These are phyloP conservation scores for Leucocoprinus birnbaumii DNA, from an alignment of 768 basidiomycete genomes.

Conservation along the genomic window DNA sequence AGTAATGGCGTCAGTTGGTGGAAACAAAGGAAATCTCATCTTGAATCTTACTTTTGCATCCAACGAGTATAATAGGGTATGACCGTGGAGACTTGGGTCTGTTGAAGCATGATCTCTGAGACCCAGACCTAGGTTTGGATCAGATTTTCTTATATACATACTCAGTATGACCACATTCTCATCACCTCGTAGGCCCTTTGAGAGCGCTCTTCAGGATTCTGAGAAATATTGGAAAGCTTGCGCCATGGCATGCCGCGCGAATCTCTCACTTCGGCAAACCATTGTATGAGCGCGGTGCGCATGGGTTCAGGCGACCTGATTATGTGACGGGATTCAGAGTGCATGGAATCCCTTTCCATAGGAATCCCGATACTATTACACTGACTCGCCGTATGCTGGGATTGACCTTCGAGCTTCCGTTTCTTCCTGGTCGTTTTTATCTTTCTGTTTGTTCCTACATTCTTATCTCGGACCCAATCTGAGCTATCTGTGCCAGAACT, in stretches of 20 bases:
- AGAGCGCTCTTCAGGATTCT: constrained; percentile 56
- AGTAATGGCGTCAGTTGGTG: constrained; percentile 13
- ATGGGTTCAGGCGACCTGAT: constrained; percentile 38
- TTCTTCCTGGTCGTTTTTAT: neutral
- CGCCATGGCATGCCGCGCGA: constrained; percentile 91
- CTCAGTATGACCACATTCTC: neutral
- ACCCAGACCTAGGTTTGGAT: constrained; percentile 66
- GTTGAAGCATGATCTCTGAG: constrained; percentile 94
- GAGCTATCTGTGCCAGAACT: constrained; percentile 14
- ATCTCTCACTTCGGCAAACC: constrained; percentile 71
- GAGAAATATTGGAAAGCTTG: constrained; percentile 58
- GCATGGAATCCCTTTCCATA: constrained; percentile 21
- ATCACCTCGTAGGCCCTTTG: constrained; percentile 90
- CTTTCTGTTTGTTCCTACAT: neutral
- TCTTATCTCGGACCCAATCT: constrained; percentile 18
- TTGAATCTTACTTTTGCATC: constrained; percentile 67
- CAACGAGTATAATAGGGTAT: constrained; percentile 90
- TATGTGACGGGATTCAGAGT: constrained; percentile 47
- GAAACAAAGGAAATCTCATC: constrained; percentile 4
- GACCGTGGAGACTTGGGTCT: constrained; percentile 92
- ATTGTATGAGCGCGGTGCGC: constrained; percentile 51
- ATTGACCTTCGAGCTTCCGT: constrained; percentile 8
- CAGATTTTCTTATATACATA: neutral
- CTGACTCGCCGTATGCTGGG: neutral
- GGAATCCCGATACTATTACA: constrained; percentile 13